A percentile compares a stretch with the other conserved stretches of the same genome.
These are phyloP conservation scores for Phylloporus sp. DNA, from an alignment of 1,284 basidiomycete species.

Conservation along the genomic window DNA sequence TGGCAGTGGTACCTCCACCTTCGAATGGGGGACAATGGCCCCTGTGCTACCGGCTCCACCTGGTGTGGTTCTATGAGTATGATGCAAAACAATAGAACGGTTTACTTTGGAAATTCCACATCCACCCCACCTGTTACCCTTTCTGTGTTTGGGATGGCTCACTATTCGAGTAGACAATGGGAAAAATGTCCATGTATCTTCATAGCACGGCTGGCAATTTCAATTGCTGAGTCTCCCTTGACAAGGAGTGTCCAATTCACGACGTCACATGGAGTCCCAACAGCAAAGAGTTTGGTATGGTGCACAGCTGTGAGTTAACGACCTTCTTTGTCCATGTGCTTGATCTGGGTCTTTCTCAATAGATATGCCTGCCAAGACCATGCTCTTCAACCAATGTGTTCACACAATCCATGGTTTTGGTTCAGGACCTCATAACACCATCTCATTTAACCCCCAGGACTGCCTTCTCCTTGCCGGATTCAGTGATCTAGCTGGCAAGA, in stretches of 20 bases:
- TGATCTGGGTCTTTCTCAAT: conserved; percentile 7
- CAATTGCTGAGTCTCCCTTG: conserved; percentile 89
- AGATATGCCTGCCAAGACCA: conserved; percentile 96
- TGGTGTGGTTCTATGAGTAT: too few species aligned
- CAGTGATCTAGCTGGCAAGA: conserved; percentile 93
- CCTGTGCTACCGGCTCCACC: too few species aligned
- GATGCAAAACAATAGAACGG: too few species aligned
- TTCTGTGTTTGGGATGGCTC: too few species aligned
- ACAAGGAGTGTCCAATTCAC: conserved; percentile 98
- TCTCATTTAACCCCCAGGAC: conserved; percentile 95
- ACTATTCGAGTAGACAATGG: too few species aligned
- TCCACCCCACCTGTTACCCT: too few species aligned
- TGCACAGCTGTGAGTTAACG: too few species aligned
- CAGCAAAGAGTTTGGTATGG: too few species aligned
- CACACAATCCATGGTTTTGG: conserved; percentile 92
- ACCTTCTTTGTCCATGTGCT: conserved; percentile 33
- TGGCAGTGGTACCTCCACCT: too few species aligned
- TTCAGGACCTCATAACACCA: conserved; percentile 86
- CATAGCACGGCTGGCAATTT: conserved; percentile 94
- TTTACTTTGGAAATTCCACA: too few species aligned
- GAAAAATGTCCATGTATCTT: conserved; percentile 95
- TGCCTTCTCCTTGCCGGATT: conserved; percentile 90
- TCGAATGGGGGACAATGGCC: too few species aligned
- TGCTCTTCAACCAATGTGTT: conserved; percentile 91
- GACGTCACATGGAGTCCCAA: too few species aligned